These are phyloP conservation scores for Rhodotorula glutinis DNA, from an alignment of 1,284 basidiomycete genomes.

Conservation along the genomic window DNA sequence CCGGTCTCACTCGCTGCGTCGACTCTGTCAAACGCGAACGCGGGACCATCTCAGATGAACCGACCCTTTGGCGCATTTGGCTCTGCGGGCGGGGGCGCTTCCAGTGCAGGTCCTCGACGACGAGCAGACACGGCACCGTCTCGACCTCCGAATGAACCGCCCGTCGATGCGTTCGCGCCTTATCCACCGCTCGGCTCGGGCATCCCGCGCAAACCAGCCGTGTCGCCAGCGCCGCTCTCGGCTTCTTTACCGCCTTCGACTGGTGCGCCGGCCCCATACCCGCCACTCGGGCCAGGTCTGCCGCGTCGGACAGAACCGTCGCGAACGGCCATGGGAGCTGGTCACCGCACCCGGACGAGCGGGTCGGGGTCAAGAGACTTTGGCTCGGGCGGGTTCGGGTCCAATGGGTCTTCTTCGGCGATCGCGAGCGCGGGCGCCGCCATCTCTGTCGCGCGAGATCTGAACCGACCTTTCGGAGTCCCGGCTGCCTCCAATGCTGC, in stretches of 20 bases:
- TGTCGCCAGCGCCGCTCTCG: background rate
- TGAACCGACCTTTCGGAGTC: constrained; percentile 13
- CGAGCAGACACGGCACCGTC: constrained; percentile 36
- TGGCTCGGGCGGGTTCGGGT: no score
- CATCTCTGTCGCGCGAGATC: background rate
- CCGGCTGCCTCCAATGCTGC: constrained; percentile 11
- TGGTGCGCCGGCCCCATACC: background rate
- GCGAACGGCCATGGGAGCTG: background rate
- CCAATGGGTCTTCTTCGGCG: no score
- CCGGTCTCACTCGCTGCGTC: no score
- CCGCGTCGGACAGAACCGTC: background rate
- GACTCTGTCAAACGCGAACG: no score
- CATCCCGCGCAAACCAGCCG: background rate
- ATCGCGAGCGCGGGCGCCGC: background rate
- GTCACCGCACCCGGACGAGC: background rate
- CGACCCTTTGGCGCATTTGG: background rate
- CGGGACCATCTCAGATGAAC: background rate
- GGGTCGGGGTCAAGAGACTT: background rate
- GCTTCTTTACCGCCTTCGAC: background rate
- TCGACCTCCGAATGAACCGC: background rate
- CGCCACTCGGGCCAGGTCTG: constrained; percentile 10
- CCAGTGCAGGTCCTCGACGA: background rate
- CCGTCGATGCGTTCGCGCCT: background rate
- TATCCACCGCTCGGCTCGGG: constrained; percentile 11
- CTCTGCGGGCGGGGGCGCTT: background rate